Evolutionary conservation across 2,329 filamentous ascomycete species (phyloP).

Genomic region (Trichoderma sp.): DNA sequence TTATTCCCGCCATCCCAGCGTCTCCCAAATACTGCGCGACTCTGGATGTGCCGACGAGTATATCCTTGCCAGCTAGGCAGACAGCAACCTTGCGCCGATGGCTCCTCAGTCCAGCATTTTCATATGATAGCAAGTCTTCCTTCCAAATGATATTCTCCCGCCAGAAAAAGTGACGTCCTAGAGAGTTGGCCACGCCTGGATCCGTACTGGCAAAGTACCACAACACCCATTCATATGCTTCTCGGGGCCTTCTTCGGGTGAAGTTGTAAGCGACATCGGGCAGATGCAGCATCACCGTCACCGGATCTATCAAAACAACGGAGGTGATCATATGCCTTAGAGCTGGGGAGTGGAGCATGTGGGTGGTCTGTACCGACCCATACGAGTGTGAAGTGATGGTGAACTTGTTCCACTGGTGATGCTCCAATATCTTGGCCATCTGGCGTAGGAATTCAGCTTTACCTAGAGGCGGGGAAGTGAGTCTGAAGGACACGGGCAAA

Average conservation of each 20-base stretch:
- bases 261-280: conserved; percentile 75
- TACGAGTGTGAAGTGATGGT: conserved; percentile 65
- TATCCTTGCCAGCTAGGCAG: conserved; percentile 59
- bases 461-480: conserved; percentile 55
- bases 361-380: conserved; percentile 63
- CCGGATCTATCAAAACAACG: conserved; percentile 58
- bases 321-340: conserved; percentile 54
- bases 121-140: conserved; percentile 54
- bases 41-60: conserved; percentile 63
- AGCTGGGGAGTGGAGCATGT: conserved; percentile 55
- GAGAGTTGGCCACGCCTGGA: conserved; percentile 63
- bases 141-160: conserved; percentile 70
- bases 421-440: conserved; percentile 57
- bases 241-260: conserved; percentile 52
- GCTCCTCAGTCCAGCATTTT: conserved; percentile 28
- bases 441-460: conserved; percentile 58
- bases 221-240: conserved; percentile 69
- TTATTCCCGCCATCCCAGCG: not conserved
- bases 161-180: conserved; percentile 72
- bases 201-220: conserved; percentile 72
- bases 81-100: conserved; percentile 53
- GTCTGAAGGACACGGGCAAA: conserved; percentile 64
- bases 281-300: conserved; percentile 67
- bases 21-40: conserved; percentile 58
- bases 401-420: conserved; percentile 60